These are phyloP conservation scores for Linnemannia schmuckeri DNA, from an alignment of 192 early-diverging fungal genomes.

Conservation along the genomic window DNA sequence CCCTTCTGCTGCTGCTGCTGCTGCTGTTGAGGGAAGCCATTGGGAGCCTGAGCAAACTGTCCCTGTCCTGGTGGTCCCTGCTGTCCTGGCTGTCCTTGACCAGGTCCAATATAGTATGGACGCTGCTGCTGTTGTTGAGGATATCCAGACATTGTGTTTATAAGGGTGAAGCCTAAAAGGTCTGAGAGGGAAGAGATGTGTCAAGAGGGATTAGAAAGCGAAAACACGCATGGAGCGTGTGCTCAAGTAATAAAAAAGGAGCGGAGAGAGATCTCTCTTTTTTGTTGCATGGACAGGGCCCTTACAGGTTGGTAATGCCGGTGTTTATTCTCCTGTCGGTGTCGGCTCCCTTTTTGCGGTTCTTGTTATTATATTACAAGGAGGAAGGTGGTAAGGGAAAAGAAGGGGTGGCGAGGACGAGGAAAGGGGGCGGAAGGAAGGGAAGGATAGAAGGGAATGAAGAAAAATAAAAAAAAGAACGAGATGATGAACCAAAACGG, in stretches of 20 bases:
- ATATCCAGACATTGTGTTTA: constrained; percentile 27
- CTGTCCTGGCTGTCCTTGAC: constrained; percentile 22
- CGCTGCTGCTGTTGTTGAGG: constrained; percentile 38
- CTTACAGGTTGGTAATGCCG: constrained; percentile 2
- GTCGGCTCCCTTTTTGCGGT: background rate
- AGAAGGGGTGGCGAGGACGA: background rate
- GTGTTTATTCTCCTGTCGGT: background rate
- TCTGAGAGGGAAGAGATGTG: background rate
- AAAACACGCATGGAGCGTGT: background rate
- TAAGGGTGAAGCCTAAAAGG: background rate
- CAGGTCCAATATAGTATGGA: constrained; percentile 35
- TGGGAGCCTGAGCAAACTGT: constrained; percentile 25
- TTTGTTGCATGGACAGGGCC: background rate
- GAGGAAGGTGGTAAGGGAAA: background rate
- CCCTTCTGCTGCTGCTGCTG: constrained; percentile 22
- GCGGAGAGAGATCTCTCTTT: background rate
- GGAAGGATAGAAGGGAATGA: background rate
- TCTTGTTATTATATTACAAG: background rate
- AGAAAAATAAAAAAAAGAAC: background rate
- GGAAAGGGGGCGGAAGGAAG: background rate
- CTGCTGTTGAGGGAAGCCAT: constrained; percentile 34
- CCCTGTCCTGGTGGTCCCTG: constrained; percentile 30
- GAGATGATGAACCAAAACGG: constrained; percentile 12
- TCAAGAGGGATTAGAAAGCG: background rate
- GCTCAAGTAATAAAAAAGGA: background rate